These are phyloP conservation scores for Tylopilus cervinicoccineus DNA, from an alignment of 768 basidiomycete species.

Conservation along the genomic window DNA sequence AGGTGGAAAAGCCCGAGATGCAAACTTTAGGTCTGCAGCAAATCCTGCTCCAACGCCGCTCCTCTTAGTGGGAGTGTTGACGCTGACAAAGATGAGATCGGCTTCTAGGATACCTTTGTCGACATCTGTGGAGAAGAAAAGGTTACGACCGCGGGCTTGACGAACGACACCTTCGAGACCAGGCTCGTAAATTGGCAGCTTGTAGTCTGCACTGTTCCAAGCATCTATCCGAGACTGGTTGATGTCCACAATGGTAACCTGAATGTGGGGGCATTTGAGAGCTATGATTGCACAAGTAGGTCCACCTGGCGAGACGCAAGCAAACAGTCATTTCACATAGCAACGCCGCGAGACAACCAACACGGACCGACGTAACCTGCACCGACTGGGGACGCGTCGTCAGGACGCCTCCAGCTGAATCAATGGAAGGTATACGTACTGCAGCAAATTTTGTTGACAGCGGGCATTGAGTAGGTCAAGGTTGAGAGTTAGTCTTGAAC, in stretches of 20 bases:
- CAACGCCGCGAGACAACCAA: neutral
- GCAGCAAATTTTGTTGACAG: conserved; percentile 83
- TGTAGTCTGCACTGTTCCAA: conserved; percentile 87
- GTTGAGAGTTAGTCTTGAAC: neutral
- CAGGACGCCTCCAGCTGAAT: neutral
- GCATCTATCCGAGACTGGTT: conserved; percentile 93
- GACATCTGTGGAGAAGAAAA: conserved; percentile 96
- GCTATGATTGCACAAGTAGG: conserved; percentile 96
- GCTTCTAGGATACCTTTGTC: conserved; percentile 92
- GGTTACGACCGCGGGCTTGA: conserved; percentile 84
- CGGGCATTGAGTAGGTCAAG: conserved; percentile 29
- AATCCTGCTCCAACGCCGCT: conserved; percentile 95
- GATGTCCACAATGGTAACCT: conserved; percentile 96
- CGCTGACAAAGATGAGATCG: conserved; percentile 96
- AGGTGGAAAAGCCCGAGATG: conserved; percentile 14
- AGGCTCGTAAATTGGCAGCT: conserved; percentile 95
- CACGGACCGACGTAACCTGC: conserved; percentile 89
- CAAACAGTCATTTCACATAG: conserved; percentile 9
- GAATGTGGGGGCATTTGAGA: conserved; percentile 87
- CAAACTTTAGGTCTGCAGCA: conserved; percentile 97
- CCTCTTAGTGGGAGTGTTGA: conserved; percentile 99
- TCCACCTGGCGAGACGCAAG: conserved; percentile 54
- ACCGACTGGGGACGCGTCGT: conserved; percentile 50
- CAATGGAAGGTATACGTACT: conserved; percentile 48
- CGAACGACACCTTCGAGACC: conserved; percentile 91